phyloP scores from a whole-genome alignment of 768 basidiomycete genomes.

The Leccinellum rugosiceps region DNA sequence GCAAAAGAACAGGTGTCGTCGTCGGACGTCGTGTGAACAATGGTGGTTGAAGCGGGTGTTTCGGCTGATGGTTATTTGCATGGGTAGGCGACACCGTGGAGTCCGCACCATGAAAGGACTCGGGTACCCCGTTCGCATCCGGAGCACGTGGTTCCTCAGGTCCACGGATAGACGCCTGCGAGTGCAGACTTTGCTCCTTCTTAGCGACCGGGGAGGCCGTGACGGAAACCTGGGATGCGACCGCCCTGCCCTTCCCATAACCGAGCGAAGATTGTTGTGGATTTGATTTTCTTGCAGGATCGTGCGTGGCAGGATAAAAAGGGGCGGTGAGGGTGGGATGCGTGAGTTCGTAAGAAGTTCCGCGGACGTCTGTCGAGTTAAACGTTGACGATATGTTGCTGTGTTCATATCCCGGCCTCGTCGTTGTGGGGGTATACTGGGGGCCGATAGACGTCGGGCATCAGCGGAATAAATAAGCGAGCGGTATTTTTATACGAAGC shows the following conservation, averaged over 20 bases:
- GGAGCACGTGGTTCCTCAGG: slow-evolving; percentile 20
- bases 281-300: slow-evolving; percentile 8
- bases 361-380: slow-evolving; percentile 24
- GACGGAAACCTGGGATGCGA: slow-evolving; percentile 10
- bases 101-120: slow-evolving; percentile 6
- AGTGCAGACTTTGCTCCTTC: slow-evolving; percentile 12
- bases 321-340: slow-evolving; percentile 13
- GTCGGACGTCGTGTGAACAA: slow-evolving; percentile 33
- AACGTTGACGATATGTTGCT: slow-evolving; percentile 19
- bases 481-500: background rate
- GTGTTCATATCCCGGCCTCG: slow-evolving; percentile 21
- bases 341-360: slow-evolving; percentile 28
- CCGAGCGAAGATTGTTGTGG: slow-evolving; percentile 22
- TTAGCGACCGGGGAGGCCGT: slow-evolving; percentile 12
- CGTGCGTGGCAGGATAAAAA: slow-evolving; percentile 13
- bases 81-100: slow-evolving; percentile 8
- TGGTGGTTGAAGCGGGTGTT: slow-evolving; percentile 9
- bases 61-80: slow-evolving; percentile 6
- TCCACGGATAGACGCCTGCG: slow-evolving; percentile 16
- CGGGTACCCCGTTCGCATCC: slow-evolving; percentile 6
- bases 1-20: slow-evolving; percentile 47
- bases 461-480: slow-evolving; percentile 2
- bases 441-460: slow-evolving; percentile 1
- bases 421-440: slow-evolving; percentile 24
- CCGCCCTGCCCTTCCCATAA: slow-evolving; percentile 18